Evolutionary conservation across 2,329 filamentous ascomycete species (phyloP), one percentile per base, ranked within the genome.

Genomic region (Hypoxylon sp.): DNA sequence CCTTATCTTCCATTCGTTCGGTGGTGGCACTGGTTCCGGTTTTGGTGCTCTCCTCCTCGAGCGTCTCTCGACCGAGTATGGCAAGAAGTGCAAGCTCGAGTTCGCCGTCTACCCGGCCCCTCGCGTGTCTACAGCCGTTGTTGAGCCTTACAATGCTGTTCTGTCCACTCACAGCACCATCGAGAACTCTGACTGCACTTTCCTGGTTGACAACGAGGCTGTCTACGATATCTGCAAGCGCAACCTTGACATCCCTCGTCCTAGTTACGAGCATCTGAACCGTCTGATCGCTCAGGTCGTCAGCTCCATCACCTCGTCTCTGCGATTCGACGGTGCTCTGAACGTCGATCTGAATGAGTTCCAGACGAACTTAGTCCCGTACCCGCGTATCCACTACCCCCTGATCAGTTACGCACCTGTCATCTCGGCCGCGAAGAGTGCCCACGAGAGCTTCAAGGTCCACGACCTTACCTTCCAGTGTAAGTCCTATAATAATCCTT

Each of bases 361-460:
- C 86, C 90, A 92, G 85, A 92, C 90, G 79, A 92, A 92, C 83
- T 78, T 92, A 81, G 90, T 92, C 58, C 90, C 90, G 25, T 92
- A 90, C 80, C 90, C 90, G 36, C 89, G 90, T 79, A 92, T 92
- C 72, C 90, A 92, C 84, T 92, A 91, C 80, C 90, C 90, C 57
- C 82, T 92, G 50, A 91, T 92, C 82, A 90, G 87, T 82, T 92
- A 92, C 77, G 89, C 90, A 10, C 90, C 90, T 32, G 90, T 92
- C 73, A 85, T 92, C 71, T 91, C 89, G 21, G 88, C 89, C 65
- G 85, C 87, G 83, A 93, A 92, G 87, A 93, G 91, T 80, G 88
- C 90, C 51, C 93, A 96, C 78, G 93, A 96, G 85, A 93, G 91
- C 84, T 94, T 94, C 89, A 93, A 93, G 85, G 90, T 94, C 60